These are phyloP conservation scores for Mucor plumbeus DNA, from an alignment of 371 early-diverging fungal genomes.

Conservation along the genomic window DNA sequence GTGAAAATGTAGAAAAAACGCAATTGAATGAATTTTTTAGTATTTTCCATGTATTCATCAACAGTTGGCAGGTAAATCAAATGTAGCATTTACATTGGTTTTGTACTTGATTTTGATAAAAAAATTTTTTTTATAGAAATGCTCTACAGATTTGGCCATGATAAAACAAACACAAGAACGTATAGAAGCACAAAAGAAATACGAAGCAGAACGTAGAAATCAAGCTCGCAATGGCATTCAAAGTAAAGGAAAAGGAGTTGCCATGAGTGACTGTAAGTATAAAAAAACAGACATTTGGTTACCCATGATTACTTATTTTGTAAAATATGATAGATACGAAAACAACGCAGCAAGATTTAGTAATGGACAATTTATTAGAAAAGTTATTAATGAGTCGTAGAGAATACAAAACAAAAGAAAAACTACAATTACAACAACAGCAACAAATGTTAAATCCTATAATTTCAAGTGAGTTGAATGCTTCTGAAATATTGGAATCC, in stretches of 20 bases:
- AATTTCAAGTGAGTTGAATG: slow-evolving; percentile 19
- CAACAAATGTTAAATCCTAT: slow-evolving; percentile 9
- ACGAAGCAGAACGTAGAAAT: slow-evolving; percentile 50
- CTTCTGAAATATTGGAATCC: slow-evolving; percentile 25
- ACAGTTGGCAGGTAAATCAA: slow-evolving; percentile 19
- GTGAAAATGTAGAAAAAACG: slow-evolving; percentile 76
- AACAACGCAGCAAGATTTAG: slow-evolving; percentile 24
- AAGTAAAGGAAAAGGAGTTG: slow-evolving; percentile 50
- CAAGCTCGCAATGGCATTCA: slow-evolving; percentile 24
- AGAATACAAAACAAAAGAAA: slow-evolving; percentile 30
- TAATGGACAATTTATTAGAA: slow-evolving; percentile 24
- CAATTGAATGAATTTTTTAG: slow-evolving; percentile 88
- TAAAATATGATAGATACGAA: slow-evolving; percentile 18
- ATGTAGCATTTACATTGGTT: neutral
- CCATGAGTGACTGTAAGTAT: slow-evolving; percentile 41
- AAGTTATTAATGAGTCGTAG: slow-evolving; percentile 21
- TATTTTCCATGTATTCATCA: slow-evolving; percentile 73
- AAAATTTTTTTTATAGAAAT: slow-evolving; percentile 24
- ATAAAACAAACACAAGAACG: slow-evolving; percentile 40
- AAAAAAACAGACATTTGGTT: neutral
- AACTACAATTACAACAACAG: slow-evolving; percentile 7
- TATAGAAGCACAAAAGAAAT: slow-evolving; percentile 48
- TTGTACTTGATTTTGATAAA: neutral
- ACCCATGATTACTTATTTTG: neutral
- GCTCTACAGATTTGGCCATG: slow-evolving; percentile 31